Base-by-base conservation (phyloP, 495 filamentous ascomycete genomes). In the Geopyxis carbonaria region DNA sequence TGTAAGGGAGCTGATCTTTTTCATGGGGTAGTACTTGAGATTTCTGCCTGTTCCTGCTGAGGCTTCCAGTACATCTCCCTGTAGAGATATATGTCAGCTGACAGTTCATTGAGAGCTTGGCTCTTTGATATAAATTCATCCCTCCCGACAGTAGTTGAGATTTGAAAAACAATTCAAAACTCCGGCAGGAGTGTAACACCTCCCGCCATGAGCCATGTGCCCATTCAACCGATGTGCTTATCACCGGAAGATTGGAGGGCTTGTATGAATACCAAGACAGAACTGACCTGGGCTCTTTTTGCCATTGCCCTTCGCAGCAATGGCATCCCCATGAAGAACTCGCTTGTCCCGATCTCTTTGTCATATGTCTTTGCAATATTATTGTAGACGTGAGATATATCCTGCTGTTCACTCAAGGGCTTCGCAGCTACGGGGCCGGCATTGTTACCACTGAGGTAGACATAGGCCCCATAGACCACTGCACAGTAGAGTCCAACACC, bases 41-140 rank as follows among this genome's bases (percentile, higher is more conserved):
- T 94, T 97, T 28, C 87, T 64, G 0, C 91, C 89, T n/a, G 91
- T 92, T 15, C 89, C 91, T 28, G 80, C 79, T 35, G 80, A 80
- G 9, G 86, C 75, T 57, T 97, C 91, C 14, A 93, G 65, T 4
- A 94, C 85, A 57, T 94, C 63, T 1, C 91, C 89, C 11, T 64
- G 61, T 5, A 36, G 29, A 25, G 16, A 20, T 33, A 31, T 35
- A 34, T 42, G n/a, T 45, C 22, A 8, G 14, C 8, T 25, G 14
- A n/a, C 2, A 36, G n/a, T n/a, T n/a, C n/a, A n/a, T n/a, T n/a
- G n/a, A n/a, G n/a, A n/a, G n/a, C n/a, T n/a, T n/a, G n/a, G n/a
- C n/a, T n/a, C n/a, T n/a, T n/a, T n/a, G n/a, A n/a, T n/a, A n/a
- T n/a, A n/a, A n/a, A n/a, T n/a, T n/a, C n/a, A n/a, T n/a, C n/a